Conservation (phyloP, 139 green algal species). For the Limnomonas spitsbergensis region DNA sequence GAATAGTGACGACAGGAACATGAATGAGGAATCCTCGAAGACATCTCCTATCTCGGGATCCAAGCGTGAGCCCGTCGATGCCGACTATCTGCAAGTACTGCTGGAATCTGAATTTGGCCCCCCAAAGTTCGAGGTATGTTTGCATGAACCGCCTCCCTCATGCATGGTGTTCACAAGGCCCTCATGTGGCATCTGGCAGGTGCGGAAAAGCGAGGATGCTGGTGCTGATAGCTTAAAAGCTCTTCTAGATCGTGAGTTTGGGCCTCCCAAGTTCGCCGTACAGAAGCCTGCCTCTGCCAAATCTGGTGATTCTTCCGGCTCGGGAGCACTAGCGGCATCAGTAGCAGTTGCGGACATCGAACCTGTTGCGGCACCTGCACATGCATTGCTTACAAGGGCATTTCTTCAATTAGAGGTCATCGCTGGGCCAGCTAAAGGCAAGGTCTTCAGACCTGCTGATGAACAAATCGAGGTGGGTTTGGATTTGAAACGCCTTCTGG, state of each 20-base stretch:
- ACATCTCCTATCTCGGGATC: too few relatives aligned
- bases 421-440: slow-evolving; percentile 41
- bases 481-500: too few relatives aligned
- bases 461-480: slow-evolving; percentile 27
- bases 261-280: slow-evolving; percentile 36
- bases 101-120: slow-evolving; percentile 31
- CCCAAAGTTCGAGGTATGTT: slow-evolving; percentile 22
- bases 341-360: neutral
- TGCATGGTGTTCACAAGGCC: neutral
- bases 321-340: neutral
- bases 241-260: slow-evolving; percentile 31
- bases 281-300: slow-evolving; percentile 22
- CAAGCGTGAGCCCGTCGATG: slow-evolving; percentile 17
- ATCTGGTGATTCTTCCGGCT: neutral
- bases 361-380: neutral
- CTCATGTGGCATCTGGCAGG: neutral
- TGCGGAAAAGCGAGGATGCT: neutral
- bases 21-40: too few relatives aligned
- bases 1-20: too few relatives aligned
- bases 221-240: neutral
- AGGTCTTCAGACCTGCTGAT: slow-evolving; percentile 16
- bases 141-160: neutral
- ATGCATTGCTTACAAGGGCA: too few relatives aligned
- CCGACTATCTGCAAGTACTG: slow-evolving; percentile 22
- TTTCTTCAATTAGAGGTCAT: slow-evolving; percentile 53